A percentile compares a stretch with the other conserved stretches of the same genome.
Evolutionary conservation across 768 basidiomycete species (phyloP).

Genomic region (Panaeolus cyanescens): DNA sequence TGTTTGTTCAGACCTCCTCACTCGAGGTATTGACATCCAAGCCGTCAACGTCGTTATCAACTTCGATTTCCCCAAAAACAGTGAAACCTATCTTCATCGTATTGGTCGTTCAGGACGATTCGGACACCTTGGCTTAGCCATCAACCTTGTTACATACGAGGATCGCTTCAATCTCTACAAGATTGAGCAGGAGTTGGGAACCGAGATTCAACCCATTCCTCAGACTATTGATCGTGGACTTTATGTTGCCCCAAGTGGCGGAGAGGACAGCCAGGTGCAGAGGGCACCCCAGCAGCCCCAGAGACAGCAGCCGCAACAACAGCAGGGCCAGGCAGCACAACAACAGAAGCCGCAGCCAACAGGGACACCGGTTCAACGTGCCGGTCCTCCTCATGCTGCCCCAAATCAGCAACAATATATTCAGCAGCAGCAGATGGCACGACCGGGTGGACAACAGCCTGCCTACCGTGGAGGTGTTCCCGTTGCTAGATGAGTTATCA

Average conservation of each 20-base stretch:
- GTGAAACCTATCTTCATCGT: conserved; percentile 97
- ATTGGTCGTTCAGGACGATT: conserved; percentile 98
- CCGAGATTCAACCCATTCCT: conserved; percentile 96
- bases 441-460: conserved; percentile 24
- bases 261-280: conserved; percentile 45
- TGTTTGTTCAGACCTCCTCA: conserved; percentile 96
- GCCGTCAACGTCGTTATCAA: conserved; percentile 99
- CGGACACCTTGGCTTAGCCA: conserved; percentile 95
- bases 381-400: conserved; percentile 16
- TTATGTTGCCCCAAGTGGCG: conserved; percentile 82
- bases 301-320: conserved; percentile 22
- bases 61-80: conserved; percentile 99
- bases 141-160: conserved; percentile 97
- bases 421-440: conserved; percentile 13
- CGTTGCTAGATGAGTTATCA: conserved; percentile 31
- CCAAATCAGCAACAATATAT: conserved; percentile 10
- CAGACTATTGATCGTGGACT: conserved; percentile 86
- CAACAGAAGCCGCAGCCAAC: conserved; percentile 22
- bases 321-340: conserved; percentile 25
- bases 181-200: conserved; percentile 98
- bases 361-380: conserved; percentile 21
- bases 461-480: conserved; percentile 37
- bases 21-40: conserved; percentile 99
- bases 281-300: conserved; percentile 37
- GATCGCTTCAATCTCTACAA: conserved; percentile 97